Conservation (phyloP, 2,329 filamentous ascomycete genomes). For the Pestalotiopsis sp. region DNA sequence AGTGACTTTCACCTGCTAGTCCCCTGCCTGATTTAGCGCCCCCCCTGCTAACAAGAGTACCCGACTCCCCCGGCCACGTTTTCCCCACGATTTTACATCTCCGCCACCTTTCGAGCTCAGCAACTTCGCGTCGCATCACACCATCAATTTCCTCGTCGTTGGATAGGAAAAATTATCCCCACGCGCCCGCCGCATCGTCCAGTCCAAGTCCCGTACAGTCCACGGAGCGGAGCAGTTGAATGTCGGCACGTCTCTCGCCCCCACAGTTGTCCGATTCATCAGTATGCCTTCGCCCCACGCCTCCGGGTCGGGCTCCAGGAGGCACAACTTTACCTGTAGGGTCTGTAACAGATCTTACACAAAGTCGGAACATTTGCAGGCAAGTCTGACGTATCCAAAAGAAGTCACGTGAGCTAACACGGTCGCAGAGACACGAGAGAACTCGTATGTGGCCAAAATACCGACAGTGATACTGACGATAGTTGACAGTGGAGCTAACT, state of each 20-base stretch:
- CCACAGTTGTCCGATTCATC: background rate
- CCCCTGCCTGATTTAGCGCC: background rate
- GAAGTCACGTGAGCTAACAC: background rate
- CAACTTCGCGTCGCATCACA: background rate
- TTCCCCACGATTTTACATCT: background rate
- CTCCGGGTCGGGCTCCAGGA: constrained; percentile 1
- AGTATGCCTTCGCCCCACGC: constrained; percentile 1
- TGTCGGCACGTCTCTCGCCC: no score
- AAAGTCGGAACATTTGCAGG: constrained; percentile 13
- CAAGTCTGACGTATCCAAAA: background rate
- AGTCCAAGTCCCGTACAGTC: background rate
- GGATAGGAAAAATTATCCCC: background rate
- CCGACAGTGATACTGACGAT: no score
- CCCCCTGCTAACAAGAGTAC: background rate
- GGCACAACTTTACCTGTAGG: constrained; percentile 2
- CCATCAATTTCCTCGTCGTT: background rate
- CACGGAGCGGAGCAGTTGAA: background rate
- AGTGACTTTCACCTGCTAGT: background rate
- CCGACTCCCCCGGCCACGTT: background rate
- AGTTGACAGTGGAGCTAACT: background rate
- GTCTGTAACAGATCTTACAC: constrained; percentile 4
- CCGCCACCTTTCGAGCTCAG: background rate
- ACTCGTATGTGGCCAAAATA: background rate
- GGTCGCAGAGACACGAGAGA: constrained; percentile 7
- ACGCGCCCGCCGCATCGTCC: background rate